phyloP scores from a whole-genome alignment of 192 early-diverging fungal species.

The Coemansia sp. region DNA sequence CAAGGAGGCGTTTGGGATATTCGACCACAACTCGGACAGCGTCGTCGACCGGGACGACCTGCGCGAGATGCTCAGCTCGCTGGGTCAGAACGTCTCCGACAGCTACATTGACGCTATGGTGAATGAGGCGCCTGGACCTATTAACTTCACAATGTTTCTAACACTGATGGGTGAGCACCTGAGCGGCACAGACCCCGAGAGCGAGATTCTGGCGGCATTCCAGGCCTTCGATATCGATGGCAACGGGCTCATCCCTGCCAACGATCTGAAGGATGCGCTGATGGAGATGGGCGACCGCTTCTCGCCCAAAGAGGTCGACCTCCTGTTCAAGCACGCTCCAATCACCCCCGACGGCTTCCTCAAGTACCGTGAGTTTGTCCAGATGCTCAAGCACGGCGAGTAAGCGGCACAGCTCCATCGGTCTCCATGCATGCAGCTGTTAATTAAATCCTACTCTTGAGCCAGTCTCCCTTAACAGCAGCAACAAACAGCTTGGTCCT shows the following conservation, averaged over 20 bases:
- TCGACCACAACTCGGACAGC: slow-evolving; percentile 91
- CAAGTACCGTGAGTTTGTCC: slow-evolving; percentile 90
- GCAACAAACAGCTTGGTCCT: background rate
- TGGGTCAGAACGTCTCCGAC: slow-evolving; percentile 70
- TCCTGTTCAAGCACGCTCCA: slow-evolving; percentile 89
- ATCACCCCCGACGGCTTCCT: slow-evolving; percentile 75
- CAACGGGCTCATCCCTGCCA: slow-evolving; percentile 77
- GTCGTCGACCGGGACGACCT: slow-evolving; percentile 92
- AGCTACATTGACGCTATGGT: slow-evolving; percentile 89
- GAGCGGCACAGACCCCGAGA: slow-evolving; percentile 86
- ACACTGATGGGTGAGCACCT: slow-evolving; percentile 95
- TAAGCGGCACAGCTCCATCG: background rate
- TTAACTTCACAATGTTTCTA: slow-evolving; percentile 98
- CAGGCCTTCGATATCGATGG: slow-evolving; percentile 87
- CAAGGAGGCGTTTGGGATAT: slow-evolving; percentile 95
- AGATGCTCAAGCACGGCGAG: slow-evolving; percentile 85
- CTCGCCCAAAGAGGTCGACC: slow-evolving; percentile 88
- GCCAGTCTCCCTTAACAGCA: too few relatives aligned
- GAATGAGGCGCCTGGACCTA: slow-evolving; percentile 78
- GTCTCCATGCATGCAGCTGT: too few relatives aligned
- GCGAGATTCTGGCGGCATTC: slow-evolving; percentile 89
- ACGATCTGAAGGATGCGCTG: slow-evolving; percentile 82
- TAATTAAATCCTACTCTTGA: too few relatives aligned
- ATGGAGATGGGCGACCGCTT: slow-evolving; percentile 94
- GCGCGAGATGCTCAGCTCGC: slow-evolving; percentile 79